phyloP scores from a whole-genome alignment of 257 asterid species.

The Rehmannia glutinosa region DNA sequence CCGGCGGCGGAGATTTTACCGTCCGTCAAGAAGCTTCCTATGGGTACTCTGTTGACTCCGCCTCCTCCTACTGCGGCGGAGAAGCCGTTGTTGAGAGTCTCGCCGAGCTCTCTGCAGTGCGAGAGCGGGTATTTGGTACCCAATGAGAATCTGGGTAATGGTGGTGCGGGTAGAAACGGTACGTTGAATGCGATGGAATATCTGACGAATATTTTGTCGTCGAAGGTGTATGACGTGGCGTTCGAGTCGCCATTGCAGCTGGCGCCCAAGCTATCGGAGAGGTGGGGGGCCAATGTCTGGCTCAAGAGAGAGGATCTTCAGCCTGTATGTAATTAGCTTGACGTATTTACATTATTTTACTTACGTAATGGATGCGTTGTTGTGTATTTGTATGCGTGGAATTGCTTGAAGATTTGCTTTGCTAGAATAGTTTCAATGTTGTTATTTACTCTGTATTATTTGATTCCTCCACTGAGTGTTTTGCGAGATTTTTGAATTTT shows the following conservation, averaged over 20 bases:
- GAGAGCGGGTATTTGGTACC: slow-evolving; percentile 61
- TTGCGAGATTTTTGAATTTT: no score
- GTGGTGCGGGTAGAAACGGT: slow-evolving; percentile 14
- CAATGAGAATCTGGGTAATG: slow-evolving; percentile 24
- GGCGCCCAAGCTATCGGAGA: slow-evolving; percentile 67
- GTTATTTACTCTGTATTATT: no score
- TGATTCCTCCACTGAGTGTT: no score
- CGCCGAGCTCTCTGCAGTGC: slow-evolving; percentile 58
- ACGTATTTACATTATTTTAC: neutral
- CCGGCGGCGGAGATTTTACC: slow-evolving; percentile 26
- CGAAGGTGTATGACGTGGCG: slow-evolving; percentile 96
- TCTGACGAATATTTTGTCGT: slow-evolving; percentile 68
- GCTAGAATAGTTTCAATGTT: neutral
- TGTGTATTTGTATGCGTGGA: neutral
- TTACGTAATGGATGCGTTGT: neutral
- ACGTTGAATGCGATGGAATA: slow-evolving; percentile 61
- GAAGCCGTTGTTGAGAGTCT: slow-evolving; percentile 34
- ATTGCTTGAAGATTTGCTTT: neutral
- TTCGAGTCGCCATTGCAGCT: slow-evolving; percentile 76
- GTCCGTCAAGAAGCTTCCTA: slow-evolving; percentile 21
- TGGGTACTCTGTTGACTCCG: slow-evolving; percentile 7
- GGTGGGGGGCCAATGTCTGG: slow-evolving; percentile 75
- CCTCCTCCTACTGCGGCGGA: slow-evolving; percentile 15
- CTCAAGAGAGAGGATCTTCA: slow-evolving; percentile 91
- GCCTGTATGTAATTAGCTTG: slow-evolving; percentile 48